A percentile compares a stretch with the other conserved stretches of the same genome.
These are phyloP conservation scores for Triangularia verruculosa DNA, from an alignment of 2,329 filamentous ascomycete genomes.

Conservation along the genomic window DNA sequence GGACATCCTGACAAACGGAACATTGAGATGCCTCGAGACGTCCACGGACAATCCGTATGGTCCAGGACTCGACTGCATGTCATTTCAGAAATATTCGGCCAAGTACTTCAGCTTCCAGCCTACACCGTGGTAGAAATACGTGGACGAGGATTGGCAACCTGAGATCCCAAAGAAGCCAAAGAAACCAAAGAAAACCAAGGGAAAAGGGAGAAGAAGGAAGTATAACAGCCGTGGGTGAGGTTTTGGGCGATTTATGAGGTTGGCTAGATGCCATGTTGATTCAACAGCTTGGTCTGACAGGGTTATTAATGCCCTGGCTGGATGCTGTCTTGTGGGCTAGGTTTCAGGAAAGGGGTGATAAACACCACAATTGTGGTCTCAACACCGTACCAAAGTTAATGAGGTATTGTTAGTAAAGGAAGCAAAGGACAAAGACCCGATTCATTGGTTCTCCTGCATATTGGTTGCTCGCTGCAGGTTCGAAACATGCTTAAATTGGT, in stretches of 20 bases:
- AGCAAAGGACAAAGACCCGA: not conserved
- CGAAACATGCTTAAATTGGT: slow-evolving; percentile 8
- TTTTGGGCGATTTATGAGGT: not conserved
- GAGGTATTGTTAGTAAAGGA: not conserved
- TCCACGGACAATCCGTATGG: slow-evolving; percentile 14
- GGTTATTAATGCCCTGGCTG: not conserved
- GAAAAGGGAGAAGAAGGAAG: not conserved
- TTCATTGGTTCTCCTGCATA: not conserved
- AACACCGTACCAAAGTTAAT: not conserved
- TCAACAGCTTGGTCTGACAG: not conserved
- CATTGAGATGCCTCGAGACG: slow-evolving; percentile 19
- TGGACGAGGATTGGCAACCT: not conserved
- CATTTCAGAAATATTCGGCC: slow-evolving; percentile 6
- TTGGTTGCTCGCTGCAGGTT: not conserved
- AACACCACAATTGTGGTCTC: not conserved
- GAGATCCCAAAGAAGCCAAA: not conserved
- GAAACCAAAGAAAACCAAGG: not conserved
- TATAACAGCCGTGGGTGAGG: not conserved
- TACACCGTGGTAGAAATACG: slow-evolving; percentile 13
- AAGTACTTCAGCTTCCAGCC: slow-evolving; percentile 27
- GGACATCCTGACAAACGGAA: slow-evolving; percentile 11
- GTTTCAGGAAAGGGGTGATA: not conserved
- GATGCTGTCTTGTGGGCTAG: not conserved
- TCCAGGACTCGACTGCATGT: slow-evolving; percentile 17
- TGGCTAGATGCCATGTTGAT: not conserved